Base-by-base conservation (phyloP, 2,329 filamentous ascomycete species). In the Coniochaeta sp. region DNA sequence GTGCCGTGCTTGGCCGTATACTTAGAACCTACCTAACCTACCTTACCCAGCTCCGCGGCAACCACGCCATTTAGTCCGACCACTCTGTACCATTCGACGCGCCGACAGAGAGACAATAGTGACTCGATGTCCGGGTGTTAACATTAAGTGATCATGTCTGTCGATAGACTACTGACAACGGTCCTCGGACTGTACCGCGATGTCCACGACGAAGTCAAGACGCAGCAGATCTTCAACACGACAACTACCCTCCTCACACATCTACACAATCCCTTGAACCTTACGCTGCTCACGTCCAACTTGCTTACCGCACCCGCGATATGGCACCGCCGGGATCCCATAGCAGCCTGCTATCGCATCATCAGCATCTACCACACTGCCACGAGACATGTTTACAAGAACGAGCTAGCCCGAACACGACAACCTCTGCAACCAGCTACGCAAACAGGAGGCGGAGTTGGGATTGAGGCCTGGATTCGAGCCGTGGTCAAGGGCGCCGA, bases 291-390 rank as follows among this genome's bases (percentile, higher is more conserved):
- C 59, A 89, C 88, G 0, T 87, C 87, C 28, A 88, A 92, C 65
- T 79, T 91, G 6, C 81, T 92, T 54, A 83, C 82, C 1, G 87
- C 89, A 0, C 88, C 88, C 3, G 87, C 89, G 9, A 80, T 92
- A 72, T 93, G 89, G 89, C 73, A 76, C 61, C 74, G 79, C 68
- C 57, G 75, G 70, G 61, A 67, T 57, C 81, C 81, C 11, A 76
- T 90, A 38, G 80, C 79, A 16, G 85, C 83, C 1, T 86, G 85
- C 62, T 79, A 88, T 64, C 84, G 85, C 64, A 79, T 89, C 64
- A 80, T 92, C 65, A 85, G 86, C 74, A 82, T 91, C 64, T 91
- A 86, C 77, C 88, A 90, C 72, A 83, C 85, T 5, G 88, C 89
- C 33, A 83, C 82, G 3, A 72, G 77, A 57, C 80, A 80, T 64